Evolutionary conservation across 371 early-diverging fungal species (phyloP).

Genomic region (Mycotypha africana): DNA sequence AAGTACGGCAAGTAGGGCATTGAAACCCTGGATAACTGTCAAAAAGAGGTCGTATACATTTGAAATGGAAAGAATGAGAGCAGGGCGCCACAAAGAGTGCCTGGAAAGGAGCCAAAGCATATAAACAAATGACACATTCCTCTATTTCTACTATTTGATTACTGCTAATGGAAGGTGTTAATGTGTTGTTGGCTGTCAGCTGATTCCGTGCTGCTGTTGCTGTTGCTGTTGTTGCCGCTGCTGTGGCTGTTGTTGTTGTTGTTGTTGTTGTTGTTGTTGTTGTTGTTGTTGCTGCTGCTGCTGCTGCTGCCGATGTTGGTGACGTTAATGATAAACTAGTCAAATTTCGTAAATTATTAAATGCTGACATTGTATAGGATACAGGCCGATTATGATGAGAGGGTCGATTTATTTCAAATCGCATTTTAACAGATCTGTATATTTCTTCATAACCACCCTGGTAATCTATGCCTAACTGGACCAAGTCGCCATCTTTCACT

Average conservation of each 20-base stretch:
- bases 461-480: constrained; percentile 95
- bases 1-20: constrained; percentile 92
- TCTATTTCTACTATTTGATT: constrained; percentile 14
- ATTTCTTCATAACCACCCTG: constrained; percentile 79
- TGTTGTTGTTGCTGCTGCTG: no score
- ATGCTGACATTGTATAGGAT: constrained; percentile 22
- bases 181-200: no score
- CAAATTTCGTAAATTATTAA: constrained; percentile 22
- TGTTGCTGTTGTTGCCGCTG: no score
- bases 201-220: constrained; percentile 7
- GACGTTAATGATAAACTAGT: constrained; percentile 4
- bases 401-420: constrained; percentile 72
- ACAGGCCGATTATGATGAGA: constrained; percentile 3
- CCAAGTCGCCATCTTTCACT: constrained; percentile 85
- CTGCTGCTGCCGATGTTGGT: constrained; percentile 1
- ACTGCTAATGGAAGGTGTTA: no score
- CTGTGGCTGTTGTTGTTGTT: no score
- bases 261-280: constrained; percentile 2
- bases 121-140: constrained; percentile 96
- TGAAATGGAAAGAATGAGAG: constrained; percentile 93
- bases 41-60: constrained; percentile 82
- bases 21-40: constrained; percentile 75
- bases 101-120: constrained; percentile 84
- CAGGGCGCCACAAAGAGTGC: constrained; percentile 94
- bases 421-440: constrained; percentile 75